Evolutionary conservation across 305 asterid genomes (phyloP).

Genomic region (Stenogyne calaminthoides): DNA sequence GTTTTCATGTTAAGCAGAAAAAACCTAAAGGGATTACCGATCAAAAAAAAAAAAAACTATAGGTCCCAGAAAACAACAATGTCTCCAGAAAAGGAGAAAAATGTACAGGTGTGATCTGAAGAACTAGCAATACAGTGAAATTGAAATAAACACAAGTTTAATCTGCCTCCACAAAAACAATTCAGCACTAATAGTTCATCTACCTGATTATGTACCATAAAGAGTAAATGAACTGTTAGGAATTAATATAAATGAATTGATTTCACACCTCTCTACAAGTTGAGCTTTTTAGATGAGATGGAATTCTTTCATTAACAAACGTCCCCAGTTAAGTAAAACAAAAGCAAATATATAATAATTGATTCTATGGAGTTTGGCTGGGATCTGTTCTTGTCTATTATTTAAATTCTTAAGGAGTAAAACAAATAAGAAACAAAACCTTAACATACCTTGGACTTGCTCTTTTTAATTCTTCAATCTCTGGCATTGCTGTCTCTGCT

Average conservation of each 20-base stretch:
- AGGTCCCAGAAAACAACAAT: not conserved
- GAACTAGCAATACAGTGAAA: slow-evolving; percentile 22
- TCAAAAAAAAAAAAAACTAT: not conserved
- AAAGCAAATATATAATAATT: no score
- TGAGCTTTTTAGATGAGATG: no score
- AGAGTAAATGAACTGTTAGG: not conserved
- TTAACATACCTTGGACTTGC: slow-evolving; percentile 64
- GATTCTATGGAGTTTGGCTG: slow-evolving; percentile 10
- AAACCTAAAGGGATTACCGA: not conserved
- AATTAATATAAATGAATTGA: no score
- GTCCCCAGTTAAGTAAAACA: not conserved
- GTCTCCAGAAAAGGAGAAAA: slow-evolving; percentile 16
- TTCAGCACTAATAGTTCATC: slow-evolving; percentile 7
- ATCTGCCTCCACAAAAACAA: slow-evolving; percentile 24
- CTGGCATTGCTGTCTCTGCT: slow-evolving; percentile 58
- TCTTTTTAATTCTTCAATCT: slow-evolving; percentile 65
- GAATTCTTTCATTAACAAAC: not conserved
- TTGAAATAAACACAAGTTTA: slow-evolving; percentile 11
- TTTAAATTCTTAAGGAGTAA: slow-evolving; percentile 1
- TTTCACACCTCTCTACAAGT: no score
- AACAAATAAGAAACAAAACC: slow-evolving; percentile 7
- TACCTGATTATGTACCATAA: slow-evolving; percentile 1
- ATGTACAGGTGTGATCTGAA: slow-evolving; percentile 21
- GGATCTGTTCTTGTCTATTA: slow-evolving; percentile 7
- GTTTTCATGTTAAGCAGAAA: slow-evolving; percentile 15